Evolutionary conservation across 805 yeast genomes (phyloP).

Genomic region (Saccharomyces cerevisiae): DNA sequence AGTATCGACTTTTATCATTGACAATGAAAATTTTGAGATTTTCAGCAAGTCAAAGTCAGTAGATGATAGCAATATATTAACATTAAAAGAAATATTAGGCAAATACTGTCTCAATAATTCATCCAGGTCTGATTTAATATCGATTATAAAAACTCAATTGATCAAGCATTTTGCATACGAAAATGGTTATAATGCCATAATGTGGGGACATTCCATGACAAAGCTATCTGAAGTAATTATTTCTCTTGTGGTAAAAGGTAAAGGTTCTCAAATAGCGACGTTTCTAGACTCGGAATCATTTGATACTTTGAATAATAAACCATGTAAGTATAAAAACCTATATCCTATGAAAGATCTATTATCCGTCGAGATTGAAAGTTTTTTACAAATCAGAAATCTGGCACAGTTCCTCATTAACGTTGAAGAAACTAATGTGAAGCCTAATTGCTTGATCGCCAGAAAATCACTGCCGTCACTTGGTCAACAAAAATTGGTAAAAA

Average conservation of each 20-base stretch:
- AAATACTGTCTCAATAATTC: constrained; percentile 41
- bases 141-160: constrained; percentile 40
- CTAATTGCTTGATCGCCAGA: constrained; percentile 16
- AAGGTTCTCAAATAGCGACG: constrained; percentile 61
- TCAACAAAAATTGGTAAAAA: constrained; percentile 35
- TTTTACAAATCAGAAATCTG: constrained; percentile 33
- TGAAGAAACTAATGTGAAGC: constrained; percentile 7
- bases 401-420: constrained; percentile 26
- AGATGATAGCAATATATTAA: background rate
- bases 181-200: constrained; percentile 42
- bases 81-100: constrained; percentile 8
- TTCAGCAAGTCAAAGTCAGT: constrained; percentile 4
- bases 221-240: constrained; percentile 72
- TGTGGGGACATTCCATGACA: constrained; percentile 78
- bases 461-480: constrained; percentile 1
- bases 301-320: constrained; percentile 22
- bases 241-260: constrained; percentile 73
- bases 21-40: constrained; percentile 20
- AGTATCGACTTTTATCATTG: constrained; percentile 25
- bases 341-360: constrained; percentile 74
- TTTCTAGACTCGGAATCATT: constrained; percentile 38
- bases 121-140: constrained; percentile 53
- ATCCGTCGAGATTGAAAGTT: constrained; percentile 57
- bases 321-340: constrained; percentile 36
- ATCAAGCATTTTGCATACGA: constrained; percentile 40